These are phyloP conservation scores for Sphagnum magellanicum DNA, from an alignment of 228 moss, liverwort and hornwort genomes.

Conservation along the genomic window DNA sequence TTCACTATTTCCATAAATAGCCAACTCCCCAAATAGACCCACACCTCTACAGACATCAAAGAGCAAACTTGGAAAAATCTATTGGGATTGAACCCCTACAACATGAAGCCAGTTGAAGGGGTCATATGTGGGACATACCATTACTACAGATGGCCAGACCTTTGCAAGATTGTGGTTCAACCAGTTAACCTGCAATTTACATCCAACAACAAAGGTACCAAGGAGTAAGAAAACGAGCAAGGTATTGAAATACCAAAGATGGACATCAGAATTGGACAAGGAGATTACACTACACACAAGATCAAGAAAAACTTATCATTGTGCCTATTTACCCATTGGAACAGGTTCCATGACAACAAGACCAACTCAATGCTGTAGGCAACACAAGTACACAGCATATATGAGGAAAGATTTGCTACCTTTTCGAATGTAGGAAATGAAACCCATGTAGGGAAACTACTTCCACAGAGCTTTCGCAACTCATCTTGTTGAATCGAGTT, in stretches of 20 bases:
- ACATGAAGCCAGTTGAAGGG: background rate
- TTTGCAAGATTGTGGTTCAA: constrained; percentile 65
- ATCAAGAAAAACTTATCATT: background rate
- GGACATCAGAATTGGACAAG: background rate
- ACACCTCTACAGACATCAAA: background rate
- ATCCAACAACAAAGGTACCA: background rate
- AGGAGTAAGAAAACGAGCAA: background rate
- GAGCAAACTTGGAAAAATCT: background rate
- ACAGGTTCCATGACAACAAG: background rate
- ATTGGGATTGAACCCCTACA: background rate
- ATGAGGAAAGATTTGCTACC: constrained; percentile 20
- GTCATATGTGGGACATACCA: constrained; percentile 22
- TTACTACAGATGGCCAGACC: constrained; percentile 79
- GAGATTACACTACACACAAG: no score
- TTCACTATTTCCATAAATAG: background rate
- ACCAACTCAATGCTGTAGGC: background rate
- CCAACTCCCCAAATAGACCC: background rate
- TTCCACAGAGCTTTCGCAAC: constrained; percentile 71
- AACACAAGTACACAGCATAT: background rate
- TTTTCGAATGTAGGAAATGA: constrained; percentile 70
- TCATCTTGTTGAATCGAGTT: constrained; percentile 47
- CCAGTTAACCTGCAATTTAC: constrained; percentile 60
- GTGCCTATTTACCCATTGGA: background rate
- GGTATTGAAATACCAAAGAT: background rate
- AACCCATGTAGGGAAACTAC: constrained; percentile 64